phyloP scores from a whole-genome alignment of 176 grass and related monocot genomes.

The Raddia guianensis region DNA sequence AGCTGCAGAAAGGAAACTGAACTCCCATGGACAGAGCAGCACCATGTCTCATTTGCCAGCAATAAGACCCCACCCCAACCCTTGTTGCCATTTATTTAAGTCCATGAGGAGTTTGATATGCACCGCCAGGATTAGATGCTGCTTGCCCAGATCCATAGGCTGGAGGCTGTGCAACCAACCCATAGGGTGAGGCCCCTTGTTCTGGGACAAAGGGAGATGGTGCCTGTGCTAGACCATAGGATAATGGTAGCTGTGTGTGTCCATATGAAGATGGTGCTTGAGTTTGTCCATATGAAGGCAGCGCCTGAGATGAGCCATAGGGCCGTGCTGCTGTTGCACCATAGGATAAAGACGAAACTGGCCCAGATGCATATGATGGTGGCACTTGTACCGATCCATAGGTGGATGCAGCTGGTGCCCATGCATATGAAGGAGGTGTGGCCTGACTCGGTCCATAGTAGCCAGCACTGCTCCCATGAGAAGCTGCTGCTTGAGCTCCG shows the following conservation, averaged over 20 bases:
- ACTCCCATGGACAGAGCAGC: constrained; percentile 22
- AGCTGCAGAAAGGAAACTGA: constrained; percentile 15
- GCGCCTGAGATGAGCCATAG: constrained; percentile 53
- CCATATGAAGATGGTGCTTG: constrained; percentile 53
- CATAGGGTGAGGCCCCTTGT: constrained; percentile 55
- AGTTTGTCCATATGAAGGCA: constrained; percentile 61
- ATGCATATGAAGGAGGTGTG: constrained; percentile 43
- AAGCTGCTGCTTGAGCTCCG: constrained; percentile 34
- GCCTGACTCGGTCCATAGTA: constrained; percentile 53
- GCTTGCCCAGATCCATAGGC: constrained; percentile 62
- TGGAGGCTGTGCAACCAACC: constrained; percentile 37
- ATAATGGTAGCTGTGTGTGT: constrained; percentile 54
- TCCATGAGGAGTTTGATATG: constrained; percentile 54
- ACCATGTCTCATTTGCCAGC: constrained; percentile 4
- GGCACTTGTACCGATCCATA: constrained; percentile 54
- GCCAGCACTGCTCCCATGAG: constrained; percentile 43
- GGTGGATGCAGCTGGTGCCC: constrained; percentile 55
- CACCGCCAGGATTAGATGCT: constrained; percentile 42
- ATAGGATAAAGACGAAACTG: constrained; percentile 38
- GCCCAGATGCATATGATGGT: constrained; percentile 41
- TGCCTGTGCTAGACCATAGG: constrained; percentile 59
- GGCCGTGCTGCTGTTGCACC: constrained; percentile 23
- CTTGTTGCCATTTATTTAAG: constrained; percentile 38
- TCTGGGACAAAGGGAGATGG: constrained; percentile 45
- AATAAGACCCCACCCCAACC: constrained; percentile 4